Evolutionary conservation across 169 alveolate species (phyloP).

Genomic region (Eimeria falciformis): DNA sequence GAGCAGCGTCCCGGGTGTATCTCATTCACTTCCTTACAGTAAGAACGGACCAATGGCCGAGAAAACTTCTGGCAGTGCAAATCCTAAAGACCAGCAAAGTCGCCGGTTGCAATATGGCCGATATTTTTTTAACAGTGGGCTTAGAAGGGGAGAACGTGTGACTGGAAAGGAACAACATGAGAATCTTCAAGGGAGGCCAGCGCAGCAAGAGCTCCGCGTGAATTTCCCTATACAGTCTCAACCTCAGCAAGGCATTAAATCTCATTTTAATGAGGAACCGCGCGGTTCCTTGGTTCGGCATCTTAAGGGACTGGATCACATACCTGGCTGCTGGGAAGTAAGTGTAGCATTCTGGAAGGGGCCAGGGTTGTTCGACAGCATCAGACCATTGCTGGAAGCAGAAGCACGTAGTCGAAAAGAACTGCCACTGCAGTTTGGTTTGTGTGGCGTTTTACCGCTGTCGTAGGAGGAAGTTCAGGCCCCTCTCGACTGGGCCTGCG

Average conservation of each 20-base stretch:
- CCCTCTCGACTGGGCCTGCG: conserved; percentile 48
- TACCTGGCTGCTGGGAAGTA: conserved; percentile 64
- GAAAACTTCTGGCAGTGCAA: background rate
- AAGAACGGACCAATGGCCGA: background rate
- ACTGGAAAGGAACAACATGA: background rate
- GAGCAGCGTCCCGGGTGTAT: too few species aligned
- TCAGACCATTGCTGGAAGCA: too few species aligned
- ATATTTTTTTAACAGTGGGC: background rate
- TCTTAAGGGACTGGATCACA: conserved; percentile 41
- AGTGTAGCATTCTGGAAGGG: background rate
- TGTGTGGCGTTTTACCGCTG: background rate
- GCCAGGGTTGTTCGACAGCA: background rate
- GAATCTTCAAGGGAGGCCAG: background rate
- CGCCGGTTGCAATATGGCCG: background rate
- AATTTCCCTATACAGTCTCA: background rate
- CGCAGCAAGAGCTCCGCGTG: background rate
- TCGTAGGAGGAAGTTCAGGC: conserved; percentile 11
- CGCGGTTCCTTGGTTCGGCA: too few species aligned
- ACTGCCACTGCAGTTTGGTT: too few species aligned
- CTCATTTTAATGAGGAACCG: too few species aligned
- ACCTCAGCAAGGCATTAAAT: background rate
- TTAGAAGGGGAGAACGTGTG: background rate
- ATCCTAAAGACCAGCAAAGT: background rate
- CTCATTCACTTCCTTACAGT: too few species aligned
- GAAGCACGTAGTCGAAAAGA: too few species aligned